Base-by-base conservation (phyloP, 83 land plant genomes). In the Larix sibirica region DNA sequence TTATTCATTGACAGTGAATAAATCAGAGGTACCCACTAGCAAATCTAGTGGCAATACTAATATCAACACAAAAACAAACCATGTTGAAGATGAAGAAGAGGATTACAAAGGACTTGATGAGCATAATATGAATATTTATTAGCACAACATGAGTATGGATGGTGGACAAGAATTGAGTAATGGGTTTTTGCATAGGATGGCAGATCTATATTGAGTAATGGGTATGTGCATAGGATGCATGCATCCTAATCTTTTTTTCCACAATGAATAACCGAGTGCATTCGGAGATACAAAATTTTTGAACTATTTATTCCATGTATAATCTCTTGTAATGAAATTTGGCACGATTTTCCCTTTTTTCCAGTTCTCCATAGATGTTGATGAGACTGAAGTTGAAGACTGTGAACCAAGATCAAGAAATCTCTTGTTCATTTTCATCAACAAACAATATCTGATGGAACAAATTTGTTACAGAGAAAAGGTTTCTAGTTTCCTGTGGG, bases 11-110 rank as follows among this genome's bases (percentile, higher is more conserved):
- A 44, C 77, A 44, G 58, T n/a, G 58, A 74, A 44, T 65, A 79
- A 79, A 58, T 5, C 80, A 36, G 23, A 58, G 36, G 42, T 80
- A 16, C 68, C 82, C 82, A 80, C 33, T 18, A 64, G 24, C 40
- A 80, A 33, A 80, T 59, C 71, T 66, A 58, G 66, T 79, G 80
- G 23, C 3, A 58, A 61, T 33, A 33, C 1, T 1, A 33, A 33
- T 33, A 33, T 33, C 36, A 33, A 1, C 1, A 33, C 36, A 1
- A 33, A 33, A 1, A 33, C 31, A 14, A 20, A 18, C 9, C 12
- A 74, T 18, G 80, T 31, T 31, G 56, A 81, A 67, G 69, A 68
- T 13, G 69, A 38, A 81, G 73, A 26, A 24, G 44, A 63, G n/a
- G 63, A 42, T 33, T 42, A n/a, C 7, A 47, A 9, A 42, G 54